Conservation (phyloP, 106 monocot species). For the Acanthochlamys bracteata region DNA sequence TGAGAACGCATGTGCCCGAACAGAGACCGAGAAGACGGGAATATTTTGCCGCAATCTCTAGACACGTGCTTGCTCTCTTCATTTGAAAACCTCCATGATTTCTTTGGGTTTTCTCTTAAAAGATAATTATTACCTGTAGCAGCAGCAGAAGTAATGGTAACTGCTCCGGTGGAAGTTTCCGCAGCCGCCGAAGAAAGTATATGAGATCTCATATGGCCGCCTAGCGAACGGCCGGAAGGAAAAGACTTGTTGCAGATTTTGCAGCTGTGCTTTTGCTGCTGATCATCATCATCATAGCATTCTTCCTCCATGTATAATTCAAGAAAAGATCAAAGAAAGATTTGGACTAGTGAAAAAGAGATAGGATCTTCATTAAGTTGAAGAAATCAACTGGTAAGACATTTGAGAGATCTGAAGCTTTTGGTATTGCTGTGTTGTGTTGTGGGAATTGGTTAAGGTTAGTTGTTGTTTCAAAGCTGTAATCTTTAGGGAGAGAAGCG, state of each 20-base stretch:
- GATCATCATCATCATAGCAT: not conserved
- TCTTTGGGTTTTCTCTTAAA: conserved; percentile 30
- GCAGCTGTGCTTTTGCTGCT: conserved; percentile 17
- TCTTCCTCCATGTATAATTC: not conserved
- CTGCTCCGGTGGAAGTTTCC: not conserved
- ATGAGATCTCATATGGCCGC: conserved; percentile 50
- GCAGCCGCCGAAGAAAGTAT: not conserved
- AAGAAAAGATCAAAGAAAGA: not conserved
- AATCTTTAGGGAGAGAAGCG: not conserved
- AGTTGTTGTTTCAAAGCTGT: not conserved
- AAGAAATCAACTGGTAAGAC: not conserved
- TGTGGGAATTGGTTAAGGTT: not conserved
- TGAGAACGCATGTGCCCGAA: conserved; percentile 19
- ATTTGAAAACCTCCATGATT: conserved; percentile 15
- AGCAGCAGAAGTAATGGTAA: not conserved
- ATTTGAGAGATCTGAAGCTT: not conserved
- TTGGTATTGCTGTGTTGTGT: not conserved
- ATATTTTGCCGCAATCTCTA: conserved; percentile 7
- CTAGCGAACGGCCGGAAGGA: conserved; percentile 31
- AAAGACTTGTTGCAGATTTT: conserved; percentile 32
- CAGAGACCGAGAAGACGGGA: conserved; percentile 10
- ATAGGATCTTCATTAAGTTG: not conserved
- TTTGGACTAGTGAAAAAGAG: not conserved
- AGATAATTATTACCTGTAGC: conserved; percentile 3
- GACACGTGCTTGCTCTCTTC: not conserved